phyloP scores from a whole-genome alignment of 257 asterid genomes.

The Sherardia arvensis region DNA sequence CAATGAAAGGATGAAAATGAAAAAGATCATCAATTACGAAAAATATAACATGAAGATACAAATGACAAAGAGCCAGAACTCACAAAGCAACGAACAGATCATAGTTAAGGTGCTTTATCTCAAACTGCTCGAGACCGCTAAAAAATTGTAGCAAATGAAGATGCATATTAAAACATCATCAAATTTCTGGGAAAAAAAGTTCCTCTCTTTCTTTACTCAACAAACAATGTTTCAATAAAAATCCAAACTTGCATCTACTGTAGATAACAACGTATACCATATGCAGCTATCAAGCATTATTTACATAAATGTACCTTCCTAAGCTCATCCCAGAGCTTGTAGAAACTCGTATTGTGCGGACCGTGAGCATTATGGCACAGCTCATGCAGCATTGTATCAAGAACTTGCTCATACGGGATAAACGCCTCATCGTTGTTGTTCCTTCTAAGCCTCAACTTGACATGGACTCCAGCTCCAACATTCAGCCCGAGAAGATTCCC shows the following conservation, averaged over 20 bases:
- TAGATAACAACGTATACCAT: no score
- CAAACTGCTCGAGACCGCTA: not conserved
- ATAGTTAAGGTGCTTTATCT: not conserved
- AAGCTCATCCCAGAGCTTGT: constrained; percentile 90
- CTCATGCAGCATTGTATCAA: constrained; percentile 98
- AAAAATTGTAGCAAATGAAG: not conserved
- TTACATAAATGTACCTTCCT: constrained; percentile 46
- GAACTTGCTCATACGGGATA: constrained; percentile 54
- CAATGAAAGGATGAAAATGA: not conserved
- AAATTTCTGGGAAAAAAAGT: not conserved
- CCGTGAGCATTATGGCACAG: constrained; percentile 82
- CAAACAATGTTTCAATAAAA: not conserved
- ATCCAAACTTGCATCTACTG: not conserved
- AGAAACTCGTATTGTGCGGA: constrained; percentile 82
- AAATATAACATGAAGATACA: no score
- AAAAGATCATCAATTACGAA: not conserved
- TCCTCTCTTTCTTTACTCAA: not conserved
- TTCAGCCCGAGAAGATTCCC: constrained; percentile 59
- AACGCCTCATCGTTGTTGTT: constrained; percentile 61
- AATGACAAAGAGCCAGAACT: no score
- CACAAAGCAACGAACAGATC: not conserved
- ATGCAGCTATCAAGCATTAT: not conserved
- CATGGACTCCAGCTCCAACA: constrained; percentile 65
- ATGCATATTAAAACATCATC: not conserved
- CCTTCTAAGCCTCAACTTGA: constrained; percentile 80